Percentiles rank a stretch among this genome's conserved stretches.
Evolutionary conservation across 2,329 filamentous ascomycete genomes (phyloP).

Genomic region (Xylariaceae sp.): DNA sequence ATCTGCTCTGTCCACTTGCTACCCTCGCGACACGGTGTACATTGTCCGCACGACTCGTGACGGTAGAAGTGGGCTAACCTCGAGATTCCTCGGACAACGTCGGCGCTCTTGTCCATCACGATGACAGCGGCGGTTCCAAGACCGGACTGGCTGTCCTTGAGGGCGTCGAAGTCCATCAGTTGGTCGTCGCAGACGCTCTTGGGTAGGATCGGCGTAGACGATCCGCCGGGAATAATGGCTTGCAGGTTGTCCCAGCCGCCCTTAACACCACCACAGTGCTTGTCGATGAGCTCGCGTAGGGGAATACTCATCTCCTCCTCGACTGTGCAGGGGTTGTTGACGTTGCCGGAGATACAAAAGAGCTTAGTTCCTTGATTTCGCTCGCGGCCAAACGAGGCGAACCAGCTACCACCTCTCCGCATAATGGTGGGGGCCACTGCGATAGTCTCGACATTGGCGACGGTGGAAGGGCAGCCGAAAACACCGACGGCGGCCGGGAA

Average conservation of each 20-base stretch:
- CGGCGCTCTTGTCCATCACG: slow-evolving; percentile 97
- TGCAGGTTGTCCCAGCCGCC: slow-evolving; percentile 98
- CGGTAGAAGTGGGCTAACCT: slow-evolving; percentile 95
- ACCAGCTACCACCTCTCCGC: slow-evolving; percentile 87
- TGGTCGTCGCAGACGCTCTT: slow-evolving; percentile 88
- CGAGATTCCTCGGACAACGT: slow-evolving; percentile 89
- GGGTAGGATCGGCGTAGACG: slow-evolving; percentile 90
- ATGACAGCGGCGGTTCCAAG: slow-evolving; percentile 96
- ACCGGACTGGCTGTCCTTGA: slow-evolving; percentile 97
- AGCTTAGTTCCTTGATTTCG: slow-evolving; percentile 97
- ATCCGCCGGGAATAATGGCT: slow-evolving; percentile 91
- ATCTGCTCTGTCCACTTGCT: slow-evolving; percentile 99
- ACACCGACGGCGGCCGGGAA: slow-evolving; percentile 96
- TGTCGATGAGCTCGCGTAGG: slow-evolving; percentile 90
- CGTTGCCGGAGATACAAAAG: slow-evolving; percentile 95
- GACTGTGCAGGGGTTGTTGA: slow-evolving; percentile 97
- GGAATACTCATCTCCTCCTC: slow-evolving; percentile 99
- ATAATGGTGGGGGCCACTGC: slow-evolving; percentile 94
- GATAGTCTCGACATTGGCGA: slow-evolving; percentile 96
- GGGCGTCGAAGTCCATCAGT: slow-evolving; percentile 96
- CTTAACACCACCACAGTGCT: slow-evolving; percentile 93
- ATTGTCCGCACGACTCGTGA: slow-evolving; percentile 97
- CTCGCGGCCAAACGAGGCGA: slow-evolving; percentile 87
- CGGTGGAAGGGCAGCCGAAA: slow-evolving; percentile 95
- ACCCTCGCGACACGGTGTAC: slow-evolving; percentile 97